Evolutionary conservation across 2,329 filamentous ascomycete species (phyloP), one percentile per base, ranked within the genome.

Genomic region (Aspergillus sergii): DNA sequence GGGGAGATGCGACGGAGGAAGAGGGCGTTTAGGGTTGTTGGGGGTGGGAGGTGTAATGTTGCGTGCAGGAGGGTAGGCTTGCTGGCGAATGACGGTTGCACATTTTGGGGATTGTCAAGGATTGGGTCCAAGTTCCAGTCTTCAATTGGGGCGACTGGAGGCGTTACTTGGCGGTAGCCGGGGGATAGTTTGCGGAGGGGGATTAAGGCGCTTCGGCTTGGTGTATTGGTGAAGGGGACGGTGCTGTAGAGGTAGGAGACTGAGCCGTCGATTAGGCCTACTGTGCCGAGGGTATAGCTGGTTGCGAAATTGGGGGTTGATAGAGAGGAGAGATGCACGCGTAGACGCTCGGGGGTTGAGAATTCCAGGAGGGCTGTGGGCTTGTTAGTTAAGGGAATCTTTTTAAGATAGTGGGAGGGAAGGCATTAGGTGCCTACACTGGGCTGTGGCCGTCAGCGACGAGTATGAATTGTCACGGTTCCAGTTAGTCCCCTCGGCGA

Each of bases 221-320:
- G 80, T 23, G 86, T 81, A 58, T 89, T 83, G 45, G 84, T 81
- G 61, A 98, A 85, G 14, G 93, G 89, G 10, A 95, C 84, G 3
- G 93, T 96, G 56, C 93, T 96, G 82, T 96, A 98, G 59, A 99
- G 87, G 80, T 98, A 99, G 16, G 94, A 96, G 62, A 99, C 87
- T n/a, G 93, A 97, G 76, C 95, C 95, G 80, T 98, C 94, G 58
- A 99, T 94, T 41, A 96, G 85, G 64, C 94, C 95, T 19, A 96
- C 86, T 48, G 90, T 96, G 64, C 93, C 93, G 51, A 99, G 87
- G 48, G 92, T 91, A 79, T 99, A 99, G 43, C 93, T 94, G 19
- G 94, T 96, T 28, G 94, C 94, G 72, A 98, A 97, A 77, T 97
- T 93, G 10, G 93, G 90, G 21, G 94, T 94, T 9, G 94, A 92